Percentiles rank a stretch among this genome's conserved stretches.
phyloP scores from a whole-genome alignment of 2,329 filamentous ascomycete genomes.

The Colletotrichum sansevieriae region DNA sequence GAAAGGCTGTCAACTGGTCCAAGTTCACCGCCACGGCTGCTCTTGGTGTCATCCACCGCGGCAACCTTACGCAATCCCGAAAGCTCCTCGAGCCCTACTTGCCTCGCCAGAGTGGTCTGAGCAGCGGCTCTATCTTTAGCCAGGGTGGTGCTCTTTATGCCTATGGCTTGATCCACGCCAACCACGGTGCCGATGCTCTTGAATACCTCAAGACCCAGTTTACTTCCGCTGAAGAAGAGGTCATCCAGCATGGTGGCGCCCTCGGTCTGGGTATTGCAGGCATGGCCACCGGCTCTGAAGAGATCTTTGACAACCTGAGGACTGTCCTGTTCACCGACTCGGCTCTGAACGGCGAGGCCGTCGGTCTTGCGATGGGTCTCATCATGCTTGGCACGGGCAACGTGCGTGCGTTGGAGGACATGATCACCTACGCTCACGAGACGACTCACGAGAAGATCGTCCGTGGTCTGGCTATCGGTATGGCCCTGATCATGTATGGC shows the following conservation, averaged over 20 bases:
- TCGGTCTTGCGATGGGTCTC: conserved; percentile 94
- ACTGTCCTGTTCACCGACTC: conserved; percentile 92
- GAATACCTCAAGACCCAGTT: conserved; percentile 84
- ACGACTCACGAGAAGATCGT: conserved; percentile 99
- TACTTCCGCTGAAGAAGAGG: conserved; percentile 83
- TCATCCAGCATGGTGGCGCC: conserved; percentile 96
- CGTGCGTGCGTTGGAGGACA: conserved; percentile 90
- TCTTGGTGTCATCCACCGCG: conserved; percentile 94
- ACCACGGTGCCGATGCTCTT: conserved; percentile 92
- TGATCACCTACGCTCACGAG: conserved; percentile 98
- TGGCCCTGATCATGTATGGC: conserved; percentile 98
- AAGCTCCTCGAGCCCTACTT: conserved; percentile 96
- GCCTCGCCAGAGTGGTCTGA: conserved; percentile 80
- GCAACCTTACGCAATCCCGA: conserved; percentile 92
- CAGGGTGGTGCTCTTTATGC: conserved; percentile 97
- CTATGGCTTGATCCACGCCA: conserved; percentile 95
- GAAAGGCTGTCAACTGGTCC: conserved; percentile 99
- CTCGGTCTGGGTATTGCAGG: conserved; percentile 95
- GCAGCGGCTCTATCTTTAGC: conserved; percentile 90
- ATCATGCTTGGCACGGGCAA: conserved; percentile 99
- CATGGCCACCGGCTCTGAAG: conserved; percentile 93
- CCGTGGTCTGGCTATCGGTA: conserved; percentile 92
- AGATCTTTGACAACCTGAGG: conserved; percentile 92
- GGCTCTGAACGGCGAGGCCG: conserved; percentile 95
- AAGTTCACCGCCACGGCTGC: conserved; percentile 99